Evolutionary conservation across 257 asterid genomes (phyloP), one percentile per base, ranked within the genome.

Genomic region (Solanum gracilifrons): DNA sequence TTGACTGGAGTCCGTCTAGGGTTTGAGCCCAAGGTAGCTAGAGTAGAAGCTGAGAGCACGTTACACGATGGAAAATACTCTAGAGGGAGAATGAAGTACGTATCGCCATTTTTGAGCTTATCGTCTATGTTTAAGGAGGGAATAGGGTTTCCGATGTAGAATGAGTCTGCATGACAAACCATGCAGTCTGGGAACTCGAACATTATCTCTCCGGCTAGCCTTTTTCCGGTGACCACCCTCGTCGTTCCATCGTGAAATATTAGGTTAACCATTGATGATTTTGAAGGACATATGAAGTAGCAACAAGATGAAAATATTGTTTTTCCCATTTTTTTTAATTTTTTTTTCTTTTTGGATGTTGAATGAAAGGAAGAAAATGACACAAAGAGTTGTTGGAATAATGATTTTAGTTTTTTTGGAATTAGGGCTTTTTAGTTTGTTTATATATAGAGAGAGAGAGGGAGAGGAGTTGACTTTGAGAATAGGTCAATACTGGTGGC

Each of bases 161-260:
- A 96, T 0, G 98, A 95, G 77, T 90, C 96, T 55, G 96, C 97
- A 90, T 90, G 94, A 90, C 98, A 95, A 4, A 96, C 92, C 91
- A 93, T 90, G 85, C 85, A 92, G 43, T 94, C 94, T 1, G 98
- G 98, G 74, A 92, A 96, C 91, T 96, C 94, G 88, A 95, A 95
- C 98, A 93, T 92, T 77, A 96, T 88, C 88, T 93, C 94, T 2
- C 97, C 98, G 87, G 96, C 98, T 51, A 94, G 88, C 88, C 83
- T 92, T 66, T 90, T 91, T 4, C 94, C 89, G 62, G 86, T 29
- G 29, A 95, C 91, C 32, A 74, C 71, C 68, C 92, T 90, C 29
- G 89, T 90, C 86, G 84, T 85, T 82, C 98, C 98, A 71, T 92
- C 96, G 68, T 89, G 46, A 51, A 90, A 84, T 36, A 94, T 87